Conservation (phyloP, 257 asterid genomes). For the Dorcoceras hygrometricum region DNA sequence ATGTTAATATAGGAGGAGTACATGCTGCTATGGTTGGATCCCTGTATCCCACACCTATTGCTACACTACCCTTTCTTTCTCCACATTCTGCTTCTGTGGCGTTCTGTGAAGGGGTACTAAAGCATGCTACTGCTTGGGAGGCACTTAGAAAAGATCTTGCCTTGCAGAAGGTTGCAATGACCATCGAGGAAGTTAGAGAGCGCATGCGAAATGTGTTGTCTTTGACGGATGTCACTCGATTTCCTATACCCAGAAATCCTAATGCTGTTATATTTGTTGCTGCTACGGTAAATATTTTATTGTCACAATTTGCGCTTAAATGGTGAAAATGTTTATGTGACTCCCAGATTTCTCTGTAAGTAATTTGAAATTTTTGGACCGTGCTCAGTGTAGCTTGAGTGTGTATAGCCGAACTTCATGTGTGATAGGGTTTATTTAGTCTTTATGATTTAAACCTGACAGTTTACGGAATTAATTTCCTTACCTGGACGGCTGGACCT, state of each 20-base stretch:
- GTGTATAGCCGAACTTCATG: neutral
- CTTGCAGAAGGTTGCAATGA: constrained; percentile 43
- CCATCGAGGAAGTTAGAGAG: constrained; percentile 82
- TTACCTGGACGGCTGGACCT: neutral
- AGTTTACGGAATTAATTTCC: neutral
- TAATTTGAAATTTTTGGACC: neutral
- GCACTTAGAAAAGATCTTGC: constrained; percentile 76
- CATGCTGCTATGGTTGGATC: constrained; percentile 99
- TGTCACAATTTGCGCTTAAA: constrained; percentile 12
- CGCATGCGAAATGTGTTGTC: constrained; percentile 86
- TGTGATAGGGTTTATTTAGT: neutral
- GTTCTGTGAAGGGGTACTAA: constrained; percentile 84
- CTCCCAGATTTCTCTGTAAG: neutral
- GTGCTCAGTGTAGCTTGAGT: neutral
- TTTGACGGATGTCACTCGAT: constrained; percentile 47
- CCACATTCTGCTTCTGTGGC: constrained; percentile 99
- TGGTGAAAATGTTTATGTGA: neutral
- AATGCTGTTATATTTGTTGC: constrained; percentile 81
- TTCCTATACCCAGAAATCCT: constrained; percentile 87
- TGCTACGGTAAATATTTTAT: constrained; percentile 69
- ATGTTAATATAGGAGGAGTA: constrained; percentile 71
- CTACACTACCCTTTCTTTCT: constrained; percentile 90
- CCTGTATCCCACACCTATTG: constrained; percentile 85
- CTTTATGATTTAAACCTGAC: neutral
- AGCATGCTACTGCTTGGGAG: constrained; percentile 98